Conservation (phyloP, 1,284 basidiomycete genomes). For the Meripilus lineatus region DNA sequence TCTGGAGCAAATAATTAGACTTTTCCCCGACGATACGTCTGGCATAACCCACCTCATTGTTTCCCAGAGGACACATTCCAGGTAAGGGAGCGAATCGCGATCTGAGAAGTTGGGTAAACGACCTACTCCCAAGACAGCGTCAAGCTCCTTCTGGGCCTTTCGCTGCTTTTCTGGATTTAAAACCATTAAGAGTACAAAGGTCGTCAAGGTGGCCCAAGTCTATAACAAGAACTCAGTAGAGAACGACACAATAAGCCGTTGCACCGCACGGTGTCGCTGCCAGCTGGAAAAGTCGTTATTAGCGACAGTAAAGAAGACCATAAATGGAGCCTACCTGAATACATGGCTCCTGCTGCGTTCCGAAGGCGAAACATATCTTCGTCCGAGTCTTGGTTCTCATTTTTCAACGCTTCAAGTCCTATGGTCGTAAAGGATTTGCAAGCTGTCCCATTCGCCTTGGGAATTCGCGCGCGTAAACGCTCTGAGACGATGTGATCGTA, state of each 20-base stretch:
- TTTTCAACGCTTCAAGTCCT: constrained; percentile 16
- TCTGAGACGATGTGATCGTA: too few species aligned
- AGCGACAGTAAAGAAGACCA: not conserved
- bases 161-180: constrained; percentile 12
- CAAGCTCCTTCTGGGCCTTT: constrained; percentile 13
- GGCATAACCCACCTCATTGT: constrained; percentile 5
- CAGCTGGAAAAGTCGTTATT: not conserved
- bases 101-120: constrained; percentile 12
- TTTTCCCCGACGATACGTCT: not conserved
- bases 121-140: constrained; percentile 9
- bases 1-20: constrained; percentile 1
- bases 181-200: constrained; percentile 13
- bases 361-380: constrained; percentile 10
- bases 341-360: constrained; percentile 1
- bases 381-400: constrained; percentile 12
- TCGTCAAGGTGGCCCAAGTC: constrained; percentile 4
- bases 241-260: not conserved
- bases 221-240: too few species aligned
- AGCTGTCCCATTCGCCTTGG: constrained; percentile 14
- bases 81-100: constrained; percentile 13
- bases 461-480: too few species aligned
- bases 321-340: not conserved
- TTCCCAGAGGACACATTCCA: constrained; percentile 10
- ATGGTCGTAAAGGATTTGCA: constrained; percentile 14
- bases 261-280: not conserved